These are phyloP conservation scores for Colletotrichum sansevieriae DNA, from an alignment of 2,329 filamentous ascomycete genomes.

Conservation along the genomic window DNA sequence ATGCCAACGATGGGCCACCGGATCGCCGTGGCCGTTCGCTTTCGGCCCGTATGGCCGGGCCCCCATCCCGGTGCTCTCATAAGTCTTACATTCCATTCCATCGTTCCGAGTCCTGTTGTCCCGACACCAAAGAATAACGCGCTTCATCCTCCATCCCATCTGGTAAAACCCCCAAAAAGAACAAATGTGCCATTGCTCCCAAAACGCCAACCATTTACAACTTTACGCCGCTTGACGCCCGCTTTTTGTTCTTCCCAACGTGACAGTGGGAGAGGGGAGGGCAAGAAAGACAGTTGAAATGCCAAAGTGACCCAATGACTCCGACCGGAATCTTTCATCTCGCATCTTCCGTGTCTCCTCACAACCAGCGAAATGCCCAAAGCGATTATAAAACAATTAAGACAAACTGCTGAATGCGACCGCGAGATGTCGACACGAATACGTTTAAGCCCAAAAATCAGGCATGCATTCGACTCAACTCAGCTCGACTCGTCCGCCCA, in stretches of 20 bases:
- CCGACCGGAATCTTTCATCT: conserved; percentile 9
- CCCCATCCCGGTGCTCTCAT: background rate
- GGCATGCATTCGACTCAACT: background rate
- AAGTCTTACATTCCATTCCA: conserved; percentile 6
- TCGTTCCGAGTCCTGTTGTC: background rate
- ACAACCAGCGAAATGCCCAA: background rate
- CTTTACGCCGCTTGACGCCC: conserved; percentile 23
- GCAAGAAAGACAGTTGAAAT: background rate
- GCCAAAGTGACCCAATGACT: background rate
- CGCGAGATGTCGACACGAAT: conserved; percentile 9
- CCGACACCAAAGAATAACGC: background rate
- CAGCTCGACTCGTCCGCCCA: conserved; percentile 35
- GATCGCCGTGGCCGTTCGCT: background rate
- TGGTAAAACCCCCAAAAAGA: background rate
- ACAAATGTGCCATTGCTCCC: conserved; percentile 1
- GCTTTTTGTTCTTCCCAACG: background rate
- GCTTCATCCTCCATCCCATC: conserved; percentile 23
- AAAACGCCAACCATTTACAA: conserved; percentile 33
- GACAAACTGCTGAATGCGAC: conserved; percentile 2
- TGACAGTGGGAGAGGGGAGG: background rate
- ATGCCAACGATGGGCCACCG: background rate
- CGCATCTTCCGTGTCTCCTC: background rate
- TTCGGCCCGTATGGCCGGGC: background rate
- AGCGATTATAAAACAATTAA: conserved; percentile 3
- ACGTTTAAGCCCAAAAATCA: too few relatives aligned